phyloP scores from a whole-genome alignment of 352 stramenopile species.

The Phytophthora pini region DNA sequence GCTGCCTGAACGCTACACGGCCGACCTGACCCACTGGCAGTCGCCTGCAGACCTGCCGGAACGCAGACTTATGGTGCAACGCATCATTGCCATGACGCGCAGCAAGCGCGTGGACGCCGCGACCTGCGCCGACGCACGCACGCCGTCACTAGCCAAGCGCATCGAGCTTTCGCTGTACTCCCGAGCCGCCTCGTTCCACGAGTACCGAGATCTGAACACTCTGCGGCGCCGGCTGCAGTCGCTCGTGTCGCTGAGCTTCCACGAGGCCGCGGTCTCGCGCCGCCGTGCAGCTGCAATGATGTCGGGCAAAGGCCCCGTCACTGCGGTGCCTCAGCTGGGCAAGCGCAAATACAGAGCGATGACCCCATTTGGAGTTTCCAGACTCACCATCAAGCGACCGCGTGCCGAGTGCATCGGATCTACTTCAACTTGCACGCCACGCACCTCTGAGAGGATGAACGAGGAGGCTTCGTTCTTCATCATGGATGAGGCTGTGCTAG shows the following conservation, averaged over 20 bases:
- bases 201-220: slow-evolving; percentile 89
- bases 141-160: slow-evolving; percentile 83
- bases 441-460: slow-evolving; percentile 19
- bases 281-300: slow-evolving; percentile 32
- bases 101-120: slow-evolving; percentile 56
- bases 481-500: slow-evolving; percentile 77
- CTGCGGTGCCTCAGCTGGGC: slow-evolving; percentile 44
- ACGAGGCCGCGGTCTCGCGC: slow-evolving; percentile 78
- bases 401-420: slow-evolving; percentile 40
- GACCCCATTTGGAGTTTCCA: slow-evolving; percentile 60
- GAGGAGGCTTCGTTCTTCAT: slow-evolving; percentile 57
- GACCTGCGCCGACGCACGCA: slow-evolving; percentile 55
- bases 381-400: slow-evolving; percentile 66
- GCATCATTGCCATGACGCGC: slow-evolving; percentile 88
- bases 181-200: slow-evolving; percentile 78
- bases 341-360: slow-evolving; percentile 56
- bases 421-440: slow-evolving; percentile 26
- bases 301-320: slow-evolving; percentile 19
- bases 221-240: slow-evolving; percentile 81
- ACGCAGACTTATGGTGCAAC: slow-evolving; percentile 84
- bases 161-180: slow-evolving; percentile 90
- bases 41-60: slow-evolving; percentile 82
- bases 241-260: slow-evolving; percentile 88
- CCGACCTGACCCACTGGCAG: slow-evolving; percentile 85
- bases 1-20: slow-evolving; percentile 79